These are phyloP conservation scores for Solanum appendiculatum DNA, from an alignment of 257 asterid genomes.

Conservation along the genomic window DNA sequence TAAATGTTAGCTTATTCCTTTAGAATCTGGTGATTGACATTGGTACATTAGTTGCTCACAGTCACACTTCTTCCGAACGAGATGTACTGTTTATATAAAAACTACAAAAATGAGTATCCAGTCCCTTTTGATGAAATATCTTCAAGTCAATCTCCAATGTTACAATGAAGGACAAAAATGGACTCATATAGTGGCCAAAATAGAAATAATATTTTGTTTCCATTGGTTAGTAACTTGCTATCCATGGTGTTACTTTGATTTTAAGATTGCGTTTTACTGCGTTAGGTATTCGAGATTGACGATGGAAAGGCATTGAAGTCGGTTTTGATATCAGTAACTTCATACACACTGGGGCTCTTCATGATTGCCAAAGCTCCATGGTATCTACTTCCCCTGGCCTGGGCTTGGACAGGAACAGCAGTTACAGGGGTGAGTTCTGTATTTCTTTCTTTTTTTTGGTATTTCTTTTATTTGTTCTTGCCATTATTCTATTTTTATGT, in stretches of 20 bases:
- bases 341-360: conserved; percentile 74
- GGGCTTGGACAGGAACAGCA: conserved; percentile 99
- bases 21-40: background rate
- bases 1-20: background rate
- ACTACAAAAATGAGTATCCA: background rate
- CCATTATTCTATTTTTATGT: background rate
- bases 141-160: background rate
- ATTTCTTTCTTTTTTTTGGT: background rate
- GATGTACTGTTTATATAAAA: background rate
- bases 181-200: background rate
- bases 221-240: background rate
- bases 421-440: conserved; percentile 76
- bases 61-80: background rate
- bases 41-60: background rate
- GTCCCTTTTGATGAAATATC: background rate
- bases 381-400: conserved; percentile 98
- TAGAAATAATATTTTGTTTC: background rate
- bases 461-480: background rate
- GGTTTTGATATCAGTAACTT: conserved; percentile 60
- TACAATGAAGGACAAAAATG: background rate
- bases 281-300: conserved; percentile 87
- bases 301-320: conserved; percentile 86
- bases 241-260: background rate
- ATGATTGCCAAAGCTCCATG: conserved; percentile 92
- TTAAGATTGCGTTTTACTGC: background rate